phyloP scores from a whole-genome alignment of 192 early-diverging fungal species.

The Geranomyces variabilis region DNA sequence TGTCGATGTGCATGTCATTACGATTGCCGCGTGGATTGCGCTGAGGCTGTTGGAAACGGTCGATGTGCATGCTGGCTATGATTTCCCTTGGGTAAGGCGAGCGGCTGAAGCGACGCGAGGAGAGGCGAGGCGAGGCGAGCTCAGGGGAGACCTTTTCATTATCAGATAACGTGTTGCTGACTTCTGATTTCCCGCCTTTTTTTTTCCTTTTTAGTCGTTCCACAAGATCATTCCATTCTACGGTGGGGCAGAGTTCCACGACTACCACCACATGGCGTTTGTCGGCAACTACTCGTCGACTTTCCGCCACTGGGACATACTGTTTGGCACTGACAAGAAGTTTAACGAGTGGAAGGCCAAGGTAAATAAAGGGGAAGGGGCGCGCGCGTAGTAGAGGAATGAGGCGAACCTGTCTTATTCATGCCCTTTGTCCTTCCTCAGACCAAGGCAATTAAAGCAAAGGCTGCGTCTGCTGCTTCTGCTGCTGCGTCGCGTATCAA shows the following conservation, averaged over 20 bases:
- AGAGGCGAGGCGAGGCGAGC: no score
- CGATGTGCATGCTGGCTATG: constrained; percentile 95
- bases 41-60: constrained; percentile 85
- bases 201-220: constrained; percentile 22
- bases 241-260: constrained; percentile 71
- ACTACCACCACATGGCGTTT: constrained; percentile 82
- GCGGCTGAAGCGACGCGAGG: no score
- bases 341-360: constrained; percentile 34
- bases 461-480: no score
- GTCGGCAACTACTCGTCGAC: constrained; percentile 39
- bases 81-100: constrained; percentile 93
- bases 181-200: not conserved
- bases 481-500: no score
- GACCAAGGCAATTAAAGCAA: no score
- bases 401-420: no score
- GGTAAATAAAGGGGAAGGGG: no score
- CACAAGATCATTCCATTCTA: constrained; percentile 33
- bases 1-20: constrained; percentile 74
- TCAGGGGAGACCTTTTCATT: not conserved
- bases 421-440: no score
- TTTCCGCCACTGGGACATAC: constrained; percentile 36
- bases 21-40: constrained; percentile 85
- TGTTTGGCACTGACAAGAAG: constrained; percentile 27
- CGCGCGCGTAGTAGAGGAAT: no score
- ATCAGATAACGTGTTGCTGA: not conserved